phyloP scores from a whole-genome alignment of 495 filamentous ascomycete species.

The Lentithecium fluviatile region DNA sequence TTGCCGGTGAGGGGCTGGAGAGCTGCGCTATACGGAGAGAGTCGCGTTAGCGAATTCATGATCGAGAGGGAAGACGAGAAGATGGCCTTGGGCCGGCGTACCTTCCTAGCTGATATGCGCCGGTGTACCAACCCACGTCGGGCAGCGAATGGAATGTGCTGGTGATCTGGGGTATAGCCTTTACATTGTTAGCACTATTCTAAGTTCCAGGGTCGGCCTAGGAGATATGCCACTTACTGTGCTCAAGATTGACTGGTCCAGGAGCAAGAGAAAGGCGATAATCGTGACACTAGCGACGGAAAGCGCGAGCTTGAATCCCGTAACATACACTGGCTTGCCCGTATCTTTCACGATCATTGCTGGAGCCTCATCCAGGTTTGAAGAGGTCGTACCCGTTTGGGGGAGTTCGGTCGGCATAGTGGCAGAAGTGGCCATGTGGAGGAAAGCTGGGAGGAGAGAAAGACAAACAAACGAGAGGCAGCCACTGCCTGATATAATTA shows the following conservation, averaged over 20 bases:
- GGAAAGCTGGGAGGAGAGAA: too few species aligned
- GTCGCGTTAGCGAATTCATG: neutral
- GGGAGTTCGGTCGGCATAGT: too few species aligned
- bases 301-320: constrained; percentile 38
- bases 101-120: constrained; percentile 10
- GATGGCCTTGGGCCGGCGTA: neutral
- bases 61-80: neutral
- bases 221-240: constrained; percentile 43
- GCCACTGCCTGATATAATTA: too few species aligned
- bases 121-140: constrained; percentile 76
- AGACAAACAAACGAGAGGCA: too few species aligned
- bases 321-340: constrained; percentile 27
- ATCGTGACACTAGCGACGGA: constrained; percentile 40
- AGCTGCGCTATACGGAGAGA: neutral
- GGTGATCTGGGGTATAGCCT: constrained; percentile 76
- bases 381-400: too few species aligned
- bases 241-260: constrained; percentile 53
- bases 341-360: neutral
- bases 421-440: too few species aligned
- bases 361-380: neutral
- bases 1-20: constrained; percentile 21
- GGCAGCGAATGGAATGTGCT: constrained; percentile 68
- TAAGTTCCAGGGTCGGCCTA: constrained; percentile 12
- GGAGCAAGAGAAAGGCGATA: constrained; percentile 50
- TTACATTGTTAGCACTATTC: constrained; percentile 19